Evolutionary conservation across 1,284 basidiomycete species (phyloP), one percentile per base, ranked within the genome.

Genomic region (Rhodotorula glutinis): DNA sequence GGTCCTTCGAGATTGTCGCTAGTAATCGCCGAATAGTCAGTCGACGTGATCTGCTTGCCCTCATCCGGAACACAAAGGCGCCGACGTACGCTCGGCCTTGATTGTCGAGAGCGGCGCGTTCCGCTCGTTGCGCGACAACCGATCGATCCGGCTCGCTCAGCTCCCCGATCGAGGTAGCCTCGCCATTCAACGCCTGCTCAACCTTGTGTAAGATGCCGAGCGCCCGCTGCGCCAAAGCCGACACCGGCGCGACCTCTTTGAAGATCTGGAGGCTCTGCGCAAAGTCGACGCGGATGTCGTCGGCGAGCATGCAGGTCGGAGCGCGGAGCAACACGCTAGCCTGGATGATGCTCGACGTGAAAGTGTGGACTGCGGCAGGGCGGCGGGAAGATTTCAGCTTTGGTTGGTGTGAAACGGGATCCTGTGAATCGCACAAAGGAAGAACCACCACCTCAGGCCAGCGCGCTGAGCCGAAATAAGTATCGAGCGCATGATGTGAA

Each of bases 371-470:
- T 70, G 59, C 38, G 25, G 17, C 8, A 21, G 8, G 27, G 27
- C 13, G 19, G n/a, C 13, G 16, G n/a, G 23, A 23, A 7, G 14
- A 10, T 33, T 23, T n/a, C n/a, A 27, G 41, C n/a, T 5, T 25
- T 16, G 16, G 8, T 13, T 19, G 9, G 25, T 13, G 25, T 25
- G 11, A 25, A 30, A n/a, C n/a, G n/a, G 19, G 30, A 30, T 10
- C 16, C 4, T 0, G 9, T 10, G 5, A 9, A 17, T 17, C 57
- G 7, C 11, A 59, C 57, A 59, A 8, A 69, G 62, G 60, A 68
- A 74, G 63, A 71, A 73, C 69, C 73, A 73, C 73, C 73, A 74
- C 8, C 62, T 65, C 29, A 67, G 61, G 4, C 67, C 73, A 2
- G 70, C 73, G 16, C 56, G 53, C 10, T 72, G 62, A 17, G 60